phyloP scores from a whole-genome alignment of 345 rosid species.

The Anacardium occidentale region DNA sequence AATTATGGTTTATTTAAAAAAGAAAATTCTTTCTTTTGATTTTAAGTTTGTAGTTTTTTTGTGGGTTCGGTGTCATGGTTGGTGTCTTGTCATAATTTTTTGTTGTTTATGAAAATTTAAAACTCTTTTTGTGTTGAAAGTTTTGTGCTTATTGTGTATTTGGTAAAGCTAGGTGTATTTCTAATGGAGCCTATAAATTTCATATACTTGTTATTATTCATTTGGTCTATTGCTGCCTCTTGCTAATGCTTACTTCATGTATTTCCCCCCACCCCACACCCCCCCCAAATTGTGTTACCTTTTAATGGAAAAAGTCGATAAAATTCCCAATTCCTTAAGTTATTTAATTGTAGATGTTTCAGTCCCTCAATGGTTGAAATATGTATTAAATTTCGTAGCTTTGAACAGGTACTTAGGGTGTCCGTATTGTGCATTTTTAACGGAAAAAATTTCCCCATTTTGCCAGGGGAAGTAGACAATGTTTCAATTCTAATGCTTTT shows the following conservation, averaged over 20 bases:
- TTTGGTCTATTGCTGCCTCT: slow-evolving; percentile 42
- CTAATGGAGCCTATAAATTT: slow-evolving; percentile 28
- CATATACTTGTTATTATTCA: slow-evolving; percentile 30
- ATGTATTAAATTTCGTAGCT: neutral
- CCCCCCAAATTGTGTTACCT: neutral
- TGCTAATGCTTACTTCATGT: slow-evolving; percentile 16
- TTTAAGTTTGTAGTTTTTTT: neutral
- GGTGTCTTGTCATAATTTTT: slow-evolving; percentile 1
- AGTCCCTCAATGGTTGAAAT: neutral
- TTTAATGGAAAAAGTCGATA: neutral
- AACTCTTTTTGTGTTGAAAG: neutral
- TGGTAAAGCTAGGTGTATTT: slow-evolving; percentile 14
- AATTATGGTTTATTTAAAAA: neutral
- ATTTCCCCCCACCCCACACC: no score
- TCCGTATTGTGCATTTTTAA: neutral
- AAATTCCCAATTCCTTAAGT: slow-evolving; percentile 1
- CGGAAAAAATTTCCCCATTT: neutral
- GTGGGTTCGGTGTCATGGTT: slow-evolving; percentile 3
- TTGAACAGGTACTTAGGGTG: neutral
- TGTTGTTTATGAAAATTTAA: slow-evolving; percentile 1
- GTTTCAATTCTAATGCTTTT: no score
- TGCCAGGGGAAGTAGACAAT: neutral
- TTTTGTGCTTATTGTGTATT: neutral
- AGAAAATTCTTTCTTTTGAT: no score
- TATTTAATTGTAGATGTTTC: neutral